Evolutionary conservation across 768 basidiomycete genomes (phyloP).

Genomic region (Calocybe gangraenosa): DNA sequence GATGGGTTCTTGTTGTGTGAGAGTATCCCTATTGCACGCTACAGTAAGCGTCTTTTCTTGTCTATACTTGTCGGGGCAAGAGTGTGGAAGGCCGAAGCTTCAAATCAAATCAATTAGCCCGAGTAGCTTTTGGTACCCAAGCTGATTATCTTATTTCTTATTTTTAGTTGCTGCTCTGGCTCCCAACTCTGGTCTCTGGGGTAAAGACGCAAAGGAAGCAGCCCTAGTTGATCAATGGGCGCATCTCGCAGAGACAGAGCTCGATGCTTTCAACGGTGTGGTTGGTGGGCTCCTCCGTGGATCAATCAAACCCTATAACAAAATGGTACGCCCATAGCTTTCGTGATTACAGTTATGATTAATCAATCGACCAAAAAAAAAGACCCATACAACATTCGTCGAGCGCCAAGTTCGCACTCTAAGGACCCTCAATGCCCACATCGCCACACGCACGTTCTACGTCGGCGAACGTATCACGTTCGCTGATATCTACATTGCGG

Average conservation of each 20-base stretch:
- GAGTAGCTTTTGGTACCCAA: not conserved
- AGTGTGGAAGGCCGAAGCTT: too few species aligned
- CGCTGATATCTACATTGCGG: constrained; percentile 76
- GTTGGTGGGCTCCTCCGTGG: constrained; percentile 42
- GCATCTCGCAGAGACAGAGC: constrained; percentile 67
- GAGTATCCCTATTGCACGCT: constrained; percentile 75
- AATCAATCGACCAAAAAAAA: not conserved
- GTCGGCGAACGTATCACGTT: constrained; percentile 93
- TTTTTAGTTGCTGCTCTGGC: constrained; percentile 67
- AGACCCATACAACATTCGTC: constrained; percentile 54
- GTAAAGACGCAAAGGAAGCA: constrained; percentile 55
- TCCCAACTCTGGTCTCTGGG: constrained; percentile 77
- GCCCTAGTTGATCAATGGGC: constrained; percentile 87
- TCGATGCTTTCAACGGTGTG: constrained; percentile 34
- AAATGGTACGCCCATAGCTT: constrained; percentile 53
- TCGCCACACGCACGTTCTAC: constrained; percentile 79
- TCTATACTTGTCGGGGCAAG: too few species aligned
- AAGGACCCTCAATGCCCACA: constrained; percentile 64
- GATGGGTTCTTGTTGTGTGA: constrained; percentile 83
- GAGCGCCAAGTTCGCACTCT: constrained; percentile 60
- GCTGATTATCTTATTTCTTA: not conserved
- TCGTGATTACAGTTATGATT: too few species aligned
- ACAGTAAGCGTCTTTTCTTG: too few species aligned
- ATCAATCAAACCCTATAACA: constrained; percentile 65
- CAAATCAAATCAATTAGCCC: constrained; percentile 31